phyloP scores from a whole-genome alignment of 768 basidiomycete genomes.

The Mycena floridula region DNA sequence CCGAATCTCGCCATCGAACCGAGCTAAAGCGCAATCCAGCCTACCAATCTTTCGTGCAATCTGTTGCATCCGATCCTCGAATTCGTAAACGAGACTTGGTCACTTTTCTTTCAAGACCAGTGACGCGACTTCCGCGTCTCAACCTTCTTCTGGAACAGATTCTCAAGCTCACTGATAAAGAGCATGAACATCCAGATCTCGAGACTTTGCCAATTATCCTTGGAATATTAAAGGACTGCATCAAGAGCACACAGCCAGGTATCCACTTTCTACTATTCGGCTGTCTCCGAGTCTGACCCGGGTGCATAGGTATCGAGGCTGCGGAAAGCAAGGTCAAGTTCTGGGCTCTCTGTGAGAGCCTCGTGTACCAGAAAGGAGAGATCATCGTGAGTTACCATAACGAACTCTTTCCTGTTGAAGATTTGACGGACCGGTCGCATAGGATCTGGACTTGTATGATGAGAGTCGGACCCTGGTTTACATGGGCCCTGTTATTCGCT shows the following conservation, averaged over 20 bases:
- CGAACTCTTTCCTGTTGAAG: not conserved
- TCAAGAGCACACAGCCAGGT: constrained; percentile 86
- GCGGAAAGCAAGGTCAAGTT: constrained; percentile 89
- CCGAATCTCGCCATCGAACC: constrained; percentile 75
- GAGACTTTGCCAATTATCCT: constrained; percentile 72
- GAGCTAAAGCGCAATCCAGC: constrained; percentile 63
- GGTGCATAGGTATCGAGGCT: too few relatives aligned
- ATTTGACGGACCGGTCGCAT: constrained; percentile 1
- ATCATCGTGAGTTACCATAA: constrained; percentile 55
- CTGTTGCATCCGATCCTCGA: constrained; percentile 55
- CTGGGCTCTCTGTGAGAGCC: constrained; percentile 71
- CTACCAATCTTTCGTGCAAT: constrained; percentile 65
- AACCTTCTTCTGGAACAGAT: constrained; percentile 69
- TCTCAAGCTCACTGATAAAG: constrained; percentile 55
- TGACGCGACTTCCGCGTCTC: constrained; percentile 82
- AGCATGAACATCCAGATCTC: constrained; percentile 71
- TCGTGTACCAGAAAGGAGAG: constrained; percentile 73
- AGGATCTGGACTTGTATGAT: constrained; percentile 83
- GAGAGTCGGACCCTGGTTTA: constrained; percentile 69
- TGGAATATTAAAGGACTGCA: constrained; percentile 58
- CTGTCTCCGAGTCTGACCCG: too few relatives aligned
- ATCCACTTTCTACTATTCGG: too few relatives aligned
- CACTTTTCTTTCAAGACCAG: constrained; percentile 79
- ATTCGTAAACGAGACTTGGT: constrained; percentile 71
- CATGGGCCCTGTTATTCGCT: constrained; percentile 57